Base-by-base conservation (phyloP, 305 asterid genomes). In the Fraxinus ornus region DNA sequence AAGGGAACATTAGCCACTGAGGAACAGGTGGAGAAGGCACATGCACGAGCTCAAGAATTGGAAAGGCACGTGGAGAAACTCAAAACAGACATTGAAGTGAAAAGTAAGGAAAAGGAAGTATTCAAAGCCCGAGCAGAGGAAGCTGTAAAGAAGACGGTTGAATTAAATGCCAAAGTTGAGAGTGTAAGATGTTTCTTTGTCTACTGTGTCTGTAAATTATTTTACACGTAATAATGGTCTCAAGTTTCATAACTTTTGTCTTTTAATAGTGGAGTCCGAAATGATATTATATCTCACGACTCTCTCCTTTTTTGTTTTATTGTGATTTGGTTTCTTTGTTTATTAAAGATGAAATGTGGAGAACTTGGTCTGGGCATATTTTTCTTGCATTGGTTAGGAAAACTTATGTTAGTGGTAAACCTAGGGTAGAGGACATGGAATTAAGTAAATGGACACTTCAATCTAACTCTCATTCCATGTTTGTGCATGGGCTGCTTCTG, bases 1-100 rank as follows among this genome's bases (percentile, higher is more conserved):
- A 88, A 89, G 79, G 93, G 92, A 80, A 90, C 88, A 39, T 36
- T 79, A 80, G 92, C 86, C 81, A 88, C 91, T 17, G 87, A 89
- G 64, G 94, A 94, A 83, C 89, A 89, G 81, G 86, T 90, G 80
- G 91, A 83, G 36, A 91, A 90, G 90, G 97, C 95, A 76, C 94
- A 90, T 75, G 94, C 92, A 86, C 92, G 88, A 76, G 94, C 92
- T 82, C 86, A 35, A 75, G 95, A 86, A 71, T 79, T 92, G 81
- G 94, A 90, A 83, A 87, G 85, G 72, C 88, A 83, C 82, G 89
- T 90, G 85, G 92, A 89, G 82, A 85, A 80, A 76, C 91, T 92
- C 82, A 86, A 80, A 81, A 82, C 35, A 81, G 91, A 90, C 79
- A 82, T 90, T 64, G 89, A 85, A 74, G n/a, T 80, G 78, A 90